Evolutionary conservation across 2,329 filamentous ascomycete species (phyloP).

Genomic region (Fusarium marasasianum): DNA sequence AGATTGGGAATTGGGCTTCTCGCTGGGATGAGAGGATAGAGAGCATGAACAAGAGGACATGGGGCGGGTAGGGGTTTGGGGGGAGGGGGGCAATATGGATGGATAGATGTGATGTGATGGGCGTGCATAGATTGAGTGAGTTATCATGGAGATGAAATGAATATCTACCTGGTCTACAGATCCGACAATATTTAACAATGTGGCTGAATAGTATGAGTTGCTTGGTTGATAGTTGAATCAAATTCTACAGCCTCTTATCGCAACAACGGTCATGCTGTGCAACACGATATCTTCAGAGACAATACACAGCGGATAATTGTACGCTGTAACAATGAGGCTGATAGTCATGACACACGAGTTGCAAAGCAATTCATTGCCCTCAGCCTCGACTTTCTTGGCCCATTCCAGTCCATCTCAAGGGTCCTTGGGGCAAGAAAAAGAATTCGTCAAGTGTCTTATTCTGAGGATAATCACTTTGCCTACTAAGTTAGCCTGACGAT

Average conservation of each 20-base stretch:
- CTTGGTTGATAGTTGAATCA: not conserved
- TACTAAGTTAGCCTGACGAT: not conserved
- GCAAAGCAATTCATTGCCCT: not conserved
- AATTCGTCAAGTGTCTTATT: not conserved
- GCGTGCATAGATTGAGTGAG: slow-evolving; percentile 15
- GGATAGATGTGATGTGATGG: not conserved
- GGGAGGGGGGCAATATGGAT: not conserved
- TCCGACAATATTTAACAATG: not conserved
- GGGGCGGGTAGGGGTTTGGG: slow-evolving; percentile 18
- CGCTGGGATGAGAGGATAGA: slow-evolving; percentile 22
- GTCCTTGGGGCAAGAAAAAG: not conserved
- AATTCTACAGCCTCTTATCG: not conserved
- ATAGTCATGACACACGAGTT: slow-evolving; percentile 14
- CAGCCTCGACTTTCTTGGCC: slow-evolving; percentile 11
- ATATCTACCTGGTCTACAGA: not conserved
- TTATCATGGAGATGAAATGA: slow-evolving; percentile 7
- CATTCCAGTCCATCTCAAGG: slow-evolving; percentile 3
- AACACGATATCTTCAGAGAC: slow-evolving; percentile 10
- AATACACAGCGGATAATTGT: not conserved
- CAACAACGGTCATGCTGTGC: slow-evolving; percentile 1
- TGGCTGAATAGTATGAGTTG: not conserved
- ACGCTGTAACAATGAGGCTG: slow-evolving; percentile 30
- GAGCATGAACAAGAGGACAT: slow-evolving; percentile 31
- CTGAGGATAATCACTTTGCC: not conserved
- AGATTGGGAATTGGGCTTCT: slow-evolving; percentile 34